Base-by-base conservation (phyloP, 345 rosid species). In the Populus deltoides region DNA sequence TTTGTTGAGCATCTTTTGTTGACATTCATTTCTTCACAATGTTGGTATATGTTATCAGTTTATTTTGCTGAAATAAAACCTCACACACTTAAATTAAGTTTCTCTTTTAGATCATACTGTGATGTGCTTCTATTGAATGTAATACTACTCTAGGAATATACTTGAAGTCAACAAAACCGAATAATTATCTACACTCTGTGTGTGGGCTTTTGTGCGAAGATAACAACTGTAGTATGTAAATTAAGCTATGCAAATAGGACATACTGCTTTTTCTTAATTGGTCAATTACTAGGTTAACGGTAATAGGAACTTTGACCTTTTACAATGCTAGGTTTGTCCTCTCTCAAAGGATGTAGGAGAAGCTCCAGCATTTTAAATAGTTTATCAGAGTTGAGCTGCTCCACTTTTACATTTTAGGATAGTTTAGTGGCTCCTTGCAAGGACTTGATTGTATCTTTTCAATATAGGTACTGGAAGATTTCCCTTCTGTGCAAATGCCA, bases 401-500 rank as follows among this genome's bases (percentile, higher is more conserved):
- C 47, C n/a, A 16, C 67, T 75, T 67, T 38, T 45, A 17, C 49
- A 1, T 38, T 12, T 53, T 7, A 5, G 70, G 51, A 36, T 41
- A n/a, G 22, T 63, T 12, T 41, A 66, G n/a, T 36, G 33, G 4
- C 63, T 78, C 8, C 38, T 27, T 49, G 16, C 29, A 20, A 38
- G 29, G 70, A 67, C 67, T 47, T 68, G 25, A 79, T 77, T 65
- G 25, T 62, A 9, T 80, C 47, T 61, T 81, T 77, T 35, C 73
- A 63, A 24, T 79, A 72, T 71, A 93, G 99, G 98, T 92, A 75
- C 72, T 96, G 63, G 93, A 92, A 86, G 99, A 96, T 87, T 96
- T 96, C 77, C 94, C 97, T 57, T 96, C 97, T 18, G 99, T 91
- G 71, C 90, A 90, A 84, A 81, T 96, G 88, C 97, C 99, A 66